Evolutionary conservation across 495 filamentous ascomycete species (phyloP), one percentile per base, ranked within the genome.

Genomic region (Podospora conica): DNA sequence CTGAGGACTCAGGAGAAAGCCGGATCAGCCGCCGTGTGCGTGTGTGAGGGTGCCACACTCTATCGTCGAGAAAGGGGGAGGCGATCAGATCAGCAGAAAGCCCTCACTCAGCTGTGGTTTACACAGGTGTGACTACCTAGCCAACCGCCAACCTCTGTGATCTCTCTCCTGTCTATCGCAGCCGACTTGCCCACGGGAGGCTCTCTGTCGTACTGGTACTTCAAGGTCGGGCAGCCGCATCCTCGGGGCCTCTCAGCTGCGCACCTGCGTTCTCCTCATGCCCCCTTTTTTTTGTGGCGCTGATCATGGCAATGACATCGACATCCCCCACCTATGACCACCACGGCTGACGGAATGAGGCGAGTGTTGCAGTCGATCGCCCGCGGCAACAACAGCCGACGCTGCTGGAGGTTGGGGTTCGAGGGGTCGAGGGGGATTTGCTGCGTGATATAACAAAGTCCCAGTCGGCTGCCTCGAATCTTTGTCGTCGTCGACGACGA

Each of bases 231-330:
- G 5, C 40, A 48, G 40, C 40, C 40, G 40, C 40, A 48, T 48
- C 15, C 11, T 8, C 40, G 8, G 40, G 40, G 11, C 40, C 59
- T 25, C 59, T 61, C 59, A 22, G 59, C 59, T 61, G 25, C 28
- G 24, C 33, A 29, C 56, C 56, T 56, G 28, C 9, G 22, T 40
- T 9, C 24, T 29, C 40, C 40, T 48, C 40, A 48, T 48, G 40
- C 15, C 40, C 40, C 40, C 40, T 8, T 48, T 48, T 48, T 31
- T 28, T 53, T 4, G 57, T 29, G n/a, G n/a, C 56, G 70, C 54
- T 62, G 60, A 65, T 68, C 65, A 22, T 60, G 24, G 59, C 31
- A 9, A 53, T 71, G 70, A 72, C 70, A 72, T 72, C 70, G 69
- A 64, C 53, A 23, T 24, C 1, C 53, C 60, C 67, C 63, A 31